phyloP scores from a whole-genome alignment of 2,329 filamentous ascomycete species.

The Myriosclerotinia duriaeana region DNA sequence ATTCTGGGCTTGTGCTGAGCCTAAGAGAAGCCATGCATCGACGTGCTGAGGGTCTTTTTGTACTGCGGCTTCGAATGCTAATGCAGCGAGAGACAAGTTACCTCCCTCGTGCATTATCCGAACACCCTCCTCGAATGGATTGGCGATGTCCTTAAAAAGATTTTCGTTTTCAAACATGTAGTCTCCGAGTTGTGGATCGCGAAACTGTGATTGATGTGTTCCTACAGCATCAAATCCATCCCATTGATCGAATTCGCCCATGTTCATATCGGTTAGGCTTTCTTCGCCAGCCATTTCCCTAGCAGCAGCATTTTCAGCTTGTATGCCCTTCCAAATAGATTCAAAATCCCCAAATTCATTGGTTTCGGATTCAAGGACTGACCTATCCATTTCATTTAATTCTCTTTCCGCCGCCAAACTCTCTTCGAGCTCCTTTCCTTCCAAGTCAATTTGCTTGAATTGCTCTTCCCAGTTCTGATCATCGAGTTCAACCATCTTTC shows the following conservation, averaged over 20 bases:
- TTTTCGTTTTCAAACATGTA: constrained; percentile 97
- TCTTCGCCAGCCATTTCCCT: constrained; percentile 68
- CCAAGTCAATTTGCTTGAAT: constrained; percentile 81
- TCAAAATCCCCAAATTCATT: constrained; percentile 85
- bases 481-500: constrained; percentile 90
- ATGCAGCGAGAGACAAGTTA: constrained; percentile 86
- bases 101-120: constrained; percentile 92
- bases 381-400: constrained; percentile 85
- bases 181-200: constrained; percentile 77
- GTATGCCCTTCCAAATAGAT: constrained; percentile 80
- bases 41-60: constrained; percentile 86
- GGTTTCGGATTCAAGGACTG: constrained; percentile 69
- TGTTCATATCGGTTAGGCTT: constrained; percentile 53
- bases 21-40: constrained; percentile 90
- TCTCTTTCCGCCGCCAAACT: constrained; percentile 52
- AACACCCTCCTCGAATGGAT: constrained; percentile 90
- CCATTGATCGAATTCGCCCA: constrained; percentile 80
- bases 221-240: constrained; percentile 68
- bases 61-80: constrained; percentile 94
- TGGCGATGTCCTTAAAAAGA: constrained; percentile 74
- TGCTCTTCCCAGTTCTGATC: constrained; percentile 95
- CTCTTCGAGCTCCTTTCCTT: constrained; percentile 50
- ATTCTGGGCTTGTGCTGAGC: constrained; percentile 92
- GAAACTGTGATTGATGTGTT: constrained; percentile 61
- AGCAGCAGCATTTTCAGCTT: constrained; percentile 70